Base-by-base conservation (phyloP, 305 asterid species). In the Lippia alba region DNA sequence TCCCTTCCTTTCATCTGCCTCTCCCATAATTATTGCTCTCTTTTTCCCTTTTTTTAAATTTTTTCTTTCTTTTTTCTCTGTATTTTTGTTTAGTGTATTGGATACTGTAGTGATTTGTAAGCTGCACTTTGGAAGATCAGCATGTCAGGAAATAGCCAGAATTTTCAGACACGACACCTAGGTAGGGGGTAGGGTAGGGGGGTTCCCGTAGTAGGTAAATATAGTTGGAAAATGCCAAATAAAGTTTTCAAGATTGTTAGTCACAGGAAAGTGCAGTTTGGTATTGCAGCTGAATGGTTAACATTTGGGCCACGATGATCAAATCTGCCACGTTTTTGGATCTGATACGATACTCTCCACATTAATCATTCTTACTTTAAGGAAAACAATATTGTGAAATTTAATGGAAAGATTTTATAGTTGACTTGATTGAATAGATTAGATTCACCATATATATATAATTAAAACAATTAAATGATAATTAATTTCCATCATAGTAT, bases 211-310 rank as follows among this genome's bases (percentile, higher is more conserved):
- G 81, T 70, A 59, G 90, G 85, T 82, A 61, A 50, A 69, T 69
- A 64, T 66, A 73, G 79, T 71, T 63, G 74, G 78, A 81, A 74
- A 71, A 69, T 71, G 76, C 80, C 78, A 78, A 67, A 58, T 69
- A 54, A 59, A 66, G 61, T 61, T 14, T 48, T 48, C 18, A n/a
- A 49, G 44, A 8, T 41, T 41, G 8, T 41, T 64, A 19, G 67
- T 51, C 40, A 34, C 6, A 34, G 40, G 40, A 64, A 64, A 64
- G 16, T 64, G 63, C 77, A 59, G 66, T 72, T 64, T 66, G 59
- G 56, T 51, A 51, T 34, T 32, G 44, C 48, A 60, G 51, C 40
- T 34, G 4, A 56, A 30, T n/a, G 18, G 33, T 46, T n/a, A 17
- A 18, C 0, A 54, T 18, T 18, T 54, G 58, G 58, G 12, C 8